Percentiles rank a stretch among this genome's conserved stretches.
Evolutionary conservation across 2,329 filamentous ascomycete genomes (phyloP).

Genomic region (Penicillium glabrum): DNA sequence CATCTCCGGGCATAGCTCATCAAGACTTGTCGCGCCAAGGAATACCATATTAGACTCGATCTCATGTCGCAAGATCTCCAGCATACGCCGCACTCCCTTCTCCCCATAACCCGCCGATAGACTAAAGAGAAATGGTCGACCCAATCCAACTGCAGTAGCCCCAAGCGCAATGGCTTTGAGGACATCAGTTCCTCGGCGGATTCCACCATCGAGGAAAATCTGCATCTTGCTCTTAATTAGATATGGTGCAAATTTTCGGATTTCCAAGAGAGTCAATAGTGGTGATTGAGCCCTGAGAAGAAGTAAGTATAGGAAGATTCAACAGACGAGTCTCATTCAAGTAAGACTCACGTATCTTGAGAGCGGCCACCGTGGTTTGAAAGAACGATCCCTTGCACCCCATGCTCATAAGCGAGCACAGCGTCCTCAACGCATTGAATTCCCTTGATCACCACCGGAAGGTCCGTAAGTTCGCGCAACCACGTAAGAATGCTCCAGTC

Average conservation of each 20-base stretch:
- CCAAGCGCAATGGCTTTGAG: constrained; percentile 67
- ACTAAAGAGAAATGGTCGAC: constrained; percentile 60
- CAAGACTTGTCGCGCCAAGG: constrained; percentile 28
- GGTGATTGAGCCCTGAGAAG: constrained; percentile 40
- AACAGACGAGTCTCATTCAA: too few relatives aligned
- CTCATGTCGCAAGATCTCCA: constrained; percentile 34
- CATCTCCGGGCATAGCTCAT: constrained; percentile 29
- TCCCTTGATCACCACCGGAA: constrained; percentile 40
- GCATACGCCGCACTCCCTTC: constrained; percentile 52
- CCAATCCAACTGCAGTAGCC: constrained; percentile 63
- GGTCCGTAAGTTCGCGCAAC: constrained; percentile 41
- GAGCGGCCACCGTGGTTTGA: constrained; percentile 49
- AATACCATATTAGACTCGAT: constrained; percentile 38
- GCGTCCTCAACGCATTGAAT: constrained; percentile 54
- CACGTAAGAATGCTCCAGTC: constrained; percentile 35
- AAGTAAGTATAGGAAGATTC: background rate
- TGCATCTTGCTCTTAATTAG: constrained; percentile 59
- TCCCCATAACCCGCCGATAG: constrained; percentile 58
- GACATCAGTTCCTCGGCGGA: constrained; percentile 65
- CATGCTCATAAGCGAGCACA: constrained; percentile 44
- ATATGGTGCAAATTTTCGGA: constrained; percentile 61
- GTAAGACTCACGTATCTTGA: constrained; percentile 38
- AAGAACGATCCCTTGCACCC: constrained; percentile 47
- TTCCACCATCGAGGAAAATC: constrained; percentile 64
- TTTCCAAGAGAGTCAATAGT: constrained; percentile 61